These are phyloP conservation scores for Barnettozyma salicaria DNA, from an alignment of 805 yeast species.

Conservation along the genomic window DNA sequence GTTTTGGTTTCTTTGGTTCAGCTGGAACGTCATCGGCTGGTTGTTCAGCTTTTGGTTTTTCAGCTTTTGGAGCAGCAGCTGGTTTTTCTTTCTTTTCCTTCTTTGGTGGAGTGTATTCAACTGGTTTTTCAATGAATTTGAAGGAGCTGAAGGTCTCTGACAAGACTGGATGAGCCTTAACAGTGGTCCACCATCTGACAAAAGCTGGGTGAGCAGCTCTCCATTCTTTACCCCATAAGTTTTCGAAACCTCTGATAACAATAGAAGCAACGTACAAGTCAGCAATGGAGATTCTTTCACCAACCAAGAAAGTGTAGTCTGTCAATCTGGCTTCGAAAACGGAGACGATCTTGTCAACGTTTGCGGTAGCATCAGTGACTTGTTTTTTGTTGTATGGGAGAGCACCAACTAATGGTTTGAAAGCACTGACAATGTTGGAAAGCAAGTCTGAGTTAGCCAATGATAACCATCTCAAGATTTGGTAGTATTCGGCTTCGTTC, in stretches of 20 bases:
- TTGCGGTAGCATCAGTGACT: constrained; percentile 41
- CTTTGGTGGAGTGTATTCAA: constrained; percentile 70
- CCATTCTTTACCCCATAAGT: constrained; percentile 60
- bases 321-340: constrained; percentile 52
- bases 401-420: constrained; percentile 57
- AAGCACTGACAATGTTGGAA: constrained; percentile 39
- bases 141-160: constrained; percentile 44
- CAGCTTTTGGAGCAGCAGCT: constrained; percentile 25
- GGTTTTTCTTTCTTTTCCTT: constrained; percentile 43
- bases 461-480: constrained; percentile 70
- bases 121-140: constrained; percentile 58
- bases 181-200: constrained; percentile 68
- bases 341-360: constrained; percentile 34
- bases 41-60: constrained; percentile 33
- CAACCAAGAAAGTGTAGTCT: constrained; percentile 61
- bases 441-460: constrained; percentile 65
- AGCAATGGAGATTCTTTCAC: constrained; percentile 61
- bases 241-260: constrained; percentile 48
- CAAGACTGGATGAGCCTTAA: constrained; percentile 40
- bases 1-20: constrained; percentile 74
- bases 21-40: constrained; percentile 37
- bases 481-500: constrained; percentile 51
- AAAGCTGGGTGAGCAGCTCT: constrained; percentile 54
- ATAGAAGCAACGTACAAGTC: constrained; percentile 52
- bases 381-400: constrained; percentile 72